phyloP scores from a whole-genome alignment of 345 rosid genomes.

The Arabidopsis thaliana region DNA sequence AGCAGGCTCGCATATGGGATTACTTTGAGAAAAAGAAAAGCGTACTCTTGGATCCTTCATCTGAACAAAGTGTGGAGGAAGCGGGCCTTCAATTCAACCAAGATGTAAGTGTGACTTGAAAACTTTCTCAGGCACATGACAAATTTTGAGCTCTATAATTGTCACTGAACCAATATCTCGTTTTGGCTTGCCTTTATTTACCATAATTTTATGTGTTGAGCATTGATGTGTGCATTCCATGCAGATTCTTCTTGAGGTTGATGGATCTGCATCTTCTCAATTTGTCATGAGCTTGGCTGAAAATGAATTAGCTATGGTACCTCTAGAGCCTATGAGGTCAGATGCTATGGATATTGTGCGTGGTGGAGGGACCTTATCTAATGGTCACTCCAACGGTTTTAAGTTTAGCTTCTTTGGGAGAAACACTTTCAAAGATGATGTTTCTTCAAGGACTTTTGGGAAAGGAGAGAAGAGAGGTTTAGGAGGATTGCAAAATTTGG shows the following conservation, averaged over 20 bases:
- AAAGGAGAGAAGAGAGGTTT: constrained; percentile 75
- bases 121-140: not conserved
- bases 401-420: constrained; percentile 50
- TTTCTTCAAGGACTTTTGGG: constrained; percentile 46
- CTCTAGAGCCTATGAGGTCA: constrained; percentile 69
- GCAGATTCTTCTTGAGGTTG: constrained; percentile 84
- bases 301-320: constrained; percentile 76
- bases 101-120: constrained; percentile 58
- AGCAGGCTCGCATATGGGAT: constrained; percentile 68
- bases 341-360: constrained; percentile 52
- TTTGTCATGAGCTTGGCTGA: constrained; percentile 63
- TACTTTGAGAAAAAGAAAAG: constrained; percentile 62
- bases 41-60: constrained; percentile 49
- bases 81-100: constrained; percentile 80
- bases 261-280: constrained; percentile 51
- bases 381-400: constrained; percentile 64
- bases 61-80: constrained; percentile 62
- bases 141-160: not conserved
- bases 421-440: constrained; percentile 49
- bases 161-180: constrained; percentile 9
- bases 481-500: constrained; percentile 92
- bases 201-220: constrained; percentile 16
- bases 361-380: constrained; percentile 71
- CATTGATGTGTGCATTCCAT: constrained; percentile 38
- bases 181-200: constrained; percentile 14